Evolutionary conservation across 768 basidiomycete genomes (phyloP).

Genomic region (Fomitopsis pulvina): DNA sequence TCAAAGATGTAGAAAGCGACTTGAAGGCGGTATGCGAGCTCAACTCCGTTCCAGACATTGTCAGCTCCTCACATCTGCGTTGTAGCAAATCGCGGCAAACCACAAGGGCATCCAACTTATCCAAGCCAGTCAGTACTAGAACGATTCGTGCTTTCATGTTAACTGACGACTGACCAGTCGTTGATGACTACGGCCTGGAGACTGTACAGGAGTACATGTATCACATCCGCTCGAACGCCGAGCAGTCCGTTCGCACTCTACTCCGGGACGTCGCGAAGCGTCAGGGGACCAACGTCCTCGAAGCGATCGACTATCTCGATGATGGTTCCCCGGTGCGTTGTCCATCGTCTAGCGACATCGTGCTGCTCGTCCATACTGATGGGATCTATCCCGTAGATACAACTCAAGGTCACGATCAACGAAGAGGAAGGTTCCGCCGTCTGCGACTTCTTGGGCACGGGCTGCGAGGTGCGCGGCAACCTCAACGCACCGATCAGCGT

Average conservation of each 20-base stretch:
- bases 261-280: conserved; percentile 69
- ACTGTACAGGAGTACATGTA: conserved; percentile 94
- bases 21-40: conserved; percentile 66
- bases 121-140: conserved; percentile 51
- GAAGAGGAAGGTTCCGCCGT: conserved; percentile 67
- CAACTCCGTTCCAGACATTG: neutral
- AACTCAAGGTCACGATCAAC: conserved; percentile 72
- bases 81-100: conserved; percentile 89
- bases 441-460: conserved; percentile 82
- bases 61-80: neutral
- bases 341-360: neutral
- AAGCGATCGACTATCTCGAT: conserved; percentile 78
- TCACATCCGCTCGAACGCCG: conserved; percentile 86
- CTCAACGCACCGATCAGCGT: conserved; percentile 83
- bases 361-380: neutral
- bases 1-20: conserved; percentile 88
- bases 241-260: conserved; percentile 77
- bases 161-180: conserved; percentile 40
- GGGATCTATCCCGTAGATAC: conserved; percentile 45
- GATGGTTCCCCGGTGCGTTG: conserved; percentile 72
- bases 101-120: conserved; percentile 87
- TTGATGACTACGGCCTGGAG: conserved; percentile 77
- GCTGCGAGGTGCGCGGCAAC: conserved; percentile 78
- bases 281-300: conserved; percentile 55
- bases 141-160: neutral